These are phyloP conservation scores for Leishmania martiniquensis DNA, from an alignment of 208 protist species.

Conservation along the genomic window DNA sequence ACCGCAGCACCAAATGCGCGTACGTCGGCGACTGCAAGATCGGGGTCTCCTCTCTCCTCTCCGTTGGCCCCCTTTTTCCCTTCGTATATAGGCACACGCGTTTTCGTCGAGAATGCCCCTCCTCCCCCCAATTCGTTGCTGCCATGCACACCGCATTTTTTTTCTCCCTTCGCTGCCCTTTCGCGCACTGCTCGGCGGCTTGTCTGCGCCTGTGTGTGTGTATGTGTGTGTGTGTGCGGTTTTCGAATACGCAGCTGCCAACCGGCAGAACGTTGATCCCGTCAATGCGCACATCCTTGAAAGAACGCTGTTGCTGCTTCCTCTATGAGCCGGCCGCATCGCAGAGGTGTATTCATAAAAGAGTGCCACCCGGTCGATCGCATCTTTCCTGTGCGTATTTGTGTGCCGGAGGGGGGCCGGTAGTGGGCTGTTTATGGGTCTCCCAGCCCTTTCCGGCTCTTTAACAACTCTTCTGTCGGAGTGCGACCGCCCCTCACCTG, in stretches of 20 bases:
- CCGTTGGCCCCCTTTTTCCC: no score
- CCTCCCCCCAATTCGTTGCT: no score
- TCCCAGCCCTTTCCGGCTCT: not conserved
- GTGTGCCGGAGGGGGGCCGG: not conserved
- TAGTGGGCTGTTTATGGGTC: not conserved
- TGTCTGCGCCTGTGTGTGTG: not conserved
- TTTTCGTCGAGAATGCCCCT: no score
- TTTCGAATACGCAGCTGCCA: not conserved
- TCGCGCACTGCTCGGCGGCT: not conserved
- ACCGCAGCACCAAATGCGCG: not conserved
- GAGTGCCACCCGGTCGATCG: not conserved
- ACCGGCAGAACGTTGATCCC: not conserved
- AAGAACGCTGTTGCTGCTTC: not conserved
- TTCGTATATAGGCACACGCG: no score
- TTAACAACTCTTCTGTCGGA: not conserved
- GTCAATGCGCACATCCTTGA: not conserved
- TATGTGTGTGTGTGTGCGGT: not conserved
- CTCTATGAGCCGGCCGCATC: not conserved
- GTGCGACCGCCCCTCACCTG: not conserved
- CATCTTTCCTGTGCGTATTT: not conserved
- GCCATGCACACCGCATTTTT: not conserved
- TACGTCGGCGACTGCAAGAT: not conserved
- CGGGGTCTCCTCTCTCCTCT: constrained; percentile 7
- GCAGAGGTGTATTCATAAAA: not conserved
- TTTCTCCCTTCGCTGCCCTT: not conserved